Evolutionary conservation across 139 green algal genomes (phyloP).

Genomic region (Protoeuglena noctilucae): DNA sequence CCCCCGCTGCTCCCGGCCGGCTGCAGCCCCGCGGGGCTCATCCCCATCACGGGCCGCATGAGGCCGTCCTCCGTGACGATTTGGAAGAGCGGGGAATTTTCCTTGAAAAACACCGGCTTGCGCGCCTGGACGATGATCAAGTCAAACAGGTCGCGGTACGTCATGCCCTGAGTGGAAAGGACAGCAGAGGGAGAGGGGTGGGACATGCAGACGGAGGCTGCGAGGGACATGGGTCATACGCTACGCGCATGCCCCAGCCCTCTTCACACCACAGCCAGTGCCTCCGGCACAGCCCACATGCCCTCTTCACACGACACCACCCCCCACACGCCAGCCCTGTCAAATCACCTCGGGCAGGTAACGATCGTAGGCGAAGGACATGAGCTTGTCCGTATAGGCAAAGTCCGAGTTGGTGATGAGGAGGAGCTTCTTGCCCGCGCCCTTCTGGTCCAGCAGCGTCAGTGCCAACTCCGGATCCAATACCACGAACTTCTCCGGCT

Average conservation of each 20-base stretch:
- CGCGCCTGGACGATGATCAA: slow-evolving; percentile 82
- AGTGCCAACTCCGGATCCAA: slow-evolving; percentile 65
- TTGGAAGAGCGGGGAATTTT: too few species aligned
- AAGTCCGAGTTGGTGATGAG: slow-evolving; percentile 85
- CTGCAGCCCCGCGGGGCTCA: slow-evolving; percentile 15
- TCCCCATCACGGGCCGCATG: slow-evolving; percentile 60
- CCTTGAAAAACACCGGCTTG: slow-evolving; percentile 90
- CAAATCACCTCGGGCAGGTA: slow-evolving; percentile 44
- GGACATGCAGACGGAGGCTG: too few species aligned
- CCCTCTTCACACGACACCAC: too few species aligned
- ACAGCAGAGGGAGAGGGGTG: too few species aligned
- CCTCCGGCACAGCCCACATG: too few species aligned
- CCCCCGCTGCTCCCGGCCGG: background rate
- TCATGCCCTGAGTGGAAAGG: slow-evolving; percentile 52
- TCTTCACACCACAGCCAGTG: too few species aligned
- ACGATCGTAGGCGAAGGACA: slow-evolving; percentile 68
- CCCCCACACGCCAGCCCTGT: too few species aligned
- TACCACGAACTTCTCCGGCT: slow-evolving; percentile 53
- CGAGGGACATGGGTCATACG: too few species aligned
- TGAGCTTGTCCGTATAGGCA: slow-evolving; percentile 79
- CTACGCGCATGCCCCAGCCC: too few species aligned
- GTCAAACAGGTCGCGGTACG: slow-evolving; percentile 85
- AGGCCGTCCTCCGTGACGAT: slow-evolving; percentile 84
- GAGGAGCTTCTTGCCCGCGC: slow-evolving; percentile 73
- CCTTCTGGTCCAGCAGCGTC: slow-evolving; percentile 76